Base-by-base conservation (phyloP, 345 rosid species). In the Combretum micranthum region DNA sequence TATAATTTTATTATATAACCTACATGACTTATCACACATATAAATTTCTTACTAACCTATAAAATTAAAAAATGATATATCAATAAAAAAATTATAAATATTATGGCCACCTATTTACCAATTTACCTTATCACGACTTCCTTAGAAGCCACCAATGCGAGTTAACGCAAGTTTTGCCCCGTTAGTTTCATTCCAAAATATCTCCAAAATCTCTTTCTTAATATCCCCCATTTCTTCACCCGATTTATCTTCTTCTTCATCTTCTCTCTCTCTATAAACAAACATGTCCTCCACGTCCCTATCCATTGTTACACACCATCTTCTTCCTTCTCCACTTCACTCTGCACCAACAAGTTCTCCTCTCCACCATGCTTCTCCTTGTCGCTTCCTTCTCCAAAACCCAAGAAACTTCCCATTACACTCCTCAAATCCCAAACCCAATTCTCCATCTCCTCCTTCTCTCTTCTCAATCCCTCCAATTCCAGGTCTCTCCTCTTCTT, bases 321-420 rank as follows among this genome's bases (percentile, higher is more conserved):
- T 5, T 11, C 39, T 11, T 32, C 77, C 46, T 64, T 77, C 17
- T 19, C 53, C 67, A 56, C 66, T 59, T 10, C 62, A 69, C 15
- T 62, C 53, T 10, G 15, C 64, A 42, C 43, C 68, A 54, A 57
- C 56, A 73, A 75, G 44, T 63, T 63, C 62, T 50, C 66, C 64
- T 60, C 56, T 26, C 59, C 64, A 48, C 61, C 69, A 13, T 64
- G 42, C 57, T 15, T 59, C 69, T 19, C 52, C 57, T 22, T 50
- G 52, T 20, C 53, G 46, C 46, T 42, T 55, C 60, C 45, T 69
- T 59, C 65, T 68, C 69, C 70, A 37, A 77, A 77, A 44, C 72
- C 83, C 42, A 58, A 81, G 55, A 74, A 71, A 37, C 72, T 81
- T 76, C 63, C 64, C 44, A 53, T 57, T 67, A 72, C 42, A 49